Evolutionary conservation across 306 rosid genomes (phyloP).

Genomic region (Sesbania bispinosa): DNA sequence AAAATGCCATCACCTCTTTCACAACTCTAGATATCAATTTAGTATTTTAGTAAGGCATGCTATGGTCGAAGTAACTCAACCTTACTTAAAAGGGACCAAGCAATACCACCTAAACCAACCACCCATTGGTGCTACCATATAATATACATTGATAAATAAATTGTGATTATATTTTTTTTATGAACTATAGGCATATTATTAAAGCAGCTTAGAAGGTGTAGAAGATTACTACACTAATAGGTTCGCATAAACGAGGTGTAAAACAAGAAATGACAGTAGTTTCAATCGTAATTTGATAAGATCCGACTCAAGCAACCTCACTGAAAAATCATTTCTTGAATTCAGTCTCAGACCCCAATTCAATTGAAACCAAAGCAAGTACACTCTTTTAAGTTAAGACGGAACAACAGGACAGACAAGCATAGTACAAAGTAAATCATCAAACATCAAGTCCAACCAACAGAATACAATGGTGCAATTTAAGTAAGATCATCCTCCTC

Average conservation of each 20-base stretch:
- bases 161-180: not conserved
- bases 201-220: not conserved
- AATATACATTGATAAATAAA: not conserved
- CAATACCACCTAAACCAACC: too few relatives aligned
- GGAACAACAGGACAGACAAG: slow-evolving; percentile 31
- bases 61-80: too few relatives aligned
- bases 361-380: slow-evolving; percentile 32
- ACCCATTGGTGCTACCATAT: too few relatives aligned
- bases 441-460: slow-evolving; percentile 33
- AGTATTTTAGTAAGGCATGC: not conserved
- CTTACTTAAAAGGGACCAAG: too few relatives aligned
- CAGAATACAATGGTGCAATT: slow-evolving; percentile 11
- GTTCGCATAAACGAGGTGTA: not conserved
- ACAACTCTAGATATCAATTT: not conserved
- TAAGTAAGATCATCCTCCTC: slow-evolving; percentile 97
- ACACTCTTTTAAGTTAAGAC: slow-evolving; percentile 19
- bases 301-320: not conserved
- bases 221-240: not conserved
- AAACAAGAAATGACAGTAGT: not conserved
- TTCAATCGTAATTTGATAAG: not conserved
- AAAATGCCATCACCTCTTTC: not conserved
- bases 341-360: slow-evolving; percentile 23
- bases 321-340: slow-evolving; percentile 16
- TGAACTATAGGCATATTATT: not conserved
- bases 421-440: slow-evolving; percentile 35